Base-by-base conservation (phyloP, 1,284 basidiomycete species). In the Trichosporon sp. region DNA sequence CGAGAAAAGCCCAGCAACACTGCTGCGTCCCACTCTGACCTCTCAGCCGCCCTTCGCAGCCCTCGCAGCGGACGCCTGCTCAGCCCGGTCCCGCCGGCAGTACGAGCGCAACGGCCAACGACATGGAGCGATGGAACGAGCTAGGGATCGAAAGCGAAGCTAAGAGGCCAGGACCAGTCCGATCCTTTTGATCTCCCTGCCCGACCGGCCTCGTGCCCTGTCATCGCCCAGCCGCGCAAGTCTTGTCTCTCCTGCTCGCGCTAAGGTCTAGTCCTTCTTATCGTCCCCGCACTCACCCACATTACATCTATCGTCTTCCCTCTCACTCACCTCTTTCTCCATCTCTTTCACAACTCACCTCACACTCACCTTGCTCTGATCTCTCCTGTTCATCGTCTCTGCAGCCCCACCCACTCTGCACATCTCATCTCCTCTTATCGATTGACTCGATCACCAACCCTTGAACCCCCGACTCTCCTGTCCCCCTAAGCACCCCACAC, bases 121-220 rank as follows among this genome's bases (percentile, higher is more conserved):
- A 21, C 51, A 11, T 54, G 8, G 51, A 26, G 51, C 51, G 16
- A 21, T 54, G 51, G 51, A 54, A 54, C 51, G 51, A 16, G 19
- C 51, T 54, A 54, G 51, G 51, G 51, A 54, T 54, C 19, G 19
- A 54, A 26, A 54, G 51, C 51, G 51, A 54, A 54, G 51, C 51
- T 54, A 19, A 54, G 51, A 54, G 26, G 51, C 51, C 11, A 54
- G 51, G 51, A 54, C 26, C 51, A 21, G 51, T 26, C 51, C 51
- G 51, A 54, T 54, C 51, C 51, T 54, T 54, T 54, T 54, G 51
- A 54, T 54, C 51, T 54, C 51, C 51, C 51, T 54, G 51, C 51
- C n/a, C 51, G 51, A 14, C 43, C 43, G 43, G 19, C 51, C 51
- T 6, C 8, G 21, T 11, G 51, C 51, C 51, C 51, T 54, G 51